Conservation (phyloP, 2,329 filamentous ascomycete genomes). For the Aspergillus ustus region DNA sequence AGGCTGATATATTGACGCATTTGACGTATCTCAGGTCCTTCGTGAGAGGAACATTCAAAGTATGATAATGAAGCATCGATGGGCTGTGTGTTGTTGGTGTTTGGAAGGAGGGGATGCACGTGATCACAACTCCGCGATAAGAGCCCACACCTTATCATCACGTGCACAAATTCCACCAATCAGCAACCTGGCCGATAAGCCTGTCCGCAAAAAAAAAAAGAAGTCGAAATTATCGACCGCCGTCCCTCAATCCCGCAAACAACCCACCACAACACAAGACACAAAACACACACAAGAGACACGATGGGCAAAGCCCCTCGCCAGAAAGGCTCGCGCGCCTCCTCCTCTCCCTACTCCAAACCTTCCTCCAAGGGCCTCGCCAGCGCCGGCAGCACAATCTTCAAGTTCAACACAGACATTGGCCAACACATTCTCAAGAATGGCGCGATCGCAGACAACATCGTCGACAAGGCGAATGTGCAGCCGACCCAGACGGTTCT, state of each 20-base stretch:
- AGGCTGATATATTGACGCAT: no score
- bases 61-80: no score
- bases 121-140: background rate
- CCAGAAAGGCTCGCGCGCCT: conserved; percentile 58
- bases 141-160: background rate
- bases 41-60: no score
- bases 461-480: conserved; percentile 83
- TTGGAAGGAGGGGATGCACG: background rate
- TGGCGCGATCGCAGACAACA: conserved; percentile 77
- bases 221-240: background rate
- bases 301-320: conserved; percentile 60
- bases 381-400: conserved; percentile 75
- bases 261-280: background rate
- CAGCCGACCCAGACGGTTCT: conserved; percentile 87
- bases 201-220: background rate
- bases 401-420: conserved; percentile 94
- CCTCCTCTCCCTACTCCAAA: conserved; percentile 49
- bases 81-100: background rate
- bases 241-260: background rate
- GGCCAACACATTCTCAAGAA: conserved; percentile 94
- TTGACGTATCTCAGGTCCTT: no score
- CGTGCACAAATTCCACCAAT: background rate
- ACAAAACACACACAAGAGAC: conserved; percentile 5
- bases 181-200: background rate
- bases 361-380: conserved; percentile 2